These are phyloP conservation scores for Alectoria sarmentosa DNA, from an alignment of 495 filamentous ascomycete genomes.

Conservation along the genomic window DNA sequence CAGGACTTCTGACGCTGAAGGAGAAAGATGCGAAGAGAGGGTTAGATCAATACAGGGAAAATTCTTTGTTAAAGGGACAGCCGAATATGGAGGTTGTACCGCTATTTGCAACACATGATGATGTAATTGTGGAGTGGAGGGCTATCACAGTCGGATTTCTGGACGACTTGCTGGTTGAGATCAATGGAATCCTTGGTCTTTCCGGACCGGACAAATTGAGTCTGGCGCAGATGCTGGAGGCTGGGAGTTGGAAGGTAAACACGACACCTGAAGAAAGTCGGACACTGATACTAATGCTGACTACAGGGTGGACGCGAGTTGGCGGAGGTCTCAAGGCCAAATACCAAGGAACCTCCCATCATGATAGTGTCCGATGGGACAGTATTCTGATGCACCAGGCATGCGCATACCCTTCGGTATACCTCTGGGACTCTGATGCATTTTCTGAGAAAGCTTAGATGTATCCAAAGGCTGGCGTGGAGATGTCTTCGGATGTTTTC, in stretches of 20 bases:
- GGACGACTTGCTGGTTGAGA: conserved; percentile 52
- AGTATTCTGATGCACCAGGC: conserved; percentile 55
- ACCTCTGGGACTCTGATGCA: neutral
- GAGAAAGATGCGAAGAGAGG: conserved; percentile 52
- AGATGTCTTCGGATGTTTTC: no score
- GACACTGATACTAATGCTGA: conserved; percentile 6
- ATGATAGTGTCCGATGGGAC: conserved; percentile 95
- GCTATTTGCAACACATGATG: conserved; percentile 55
- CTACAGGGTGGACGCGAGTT: conserved; percentile 89
- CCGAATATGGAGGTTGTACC: conserved; percentile 62
- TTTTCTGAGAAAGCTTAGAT: neutral
- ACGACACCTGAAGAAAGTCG: no score
- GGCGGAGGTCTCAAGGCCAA: conserved; percentile 89
- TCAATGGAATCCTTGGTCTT: conserved; percentile 57
- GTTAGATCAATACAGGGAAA: conserved; percentile 60
- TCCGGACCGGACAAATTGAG: conserved; percentile 45
- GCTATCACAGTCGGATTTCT: conserved; percentile 60
- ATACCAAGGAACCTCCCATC: conserved; percentile 95
- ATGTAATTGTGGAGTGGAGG: conserved; percentile 67
- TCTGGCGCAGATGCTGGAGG: conserved; percentile 63
- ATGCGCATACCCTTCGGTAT: no score
- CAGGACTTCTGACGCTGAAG: conserved; percentile 56
- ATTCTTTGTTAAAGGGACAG: conserved; percentile 67
- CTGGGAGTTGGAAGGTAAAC: conserved; percentile 75
- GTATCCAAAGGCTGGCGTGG: neutral